Evolutionary conservation across 345 rosid species (phyloP).

Genomic region (Linum usitatissimum): DNA sequence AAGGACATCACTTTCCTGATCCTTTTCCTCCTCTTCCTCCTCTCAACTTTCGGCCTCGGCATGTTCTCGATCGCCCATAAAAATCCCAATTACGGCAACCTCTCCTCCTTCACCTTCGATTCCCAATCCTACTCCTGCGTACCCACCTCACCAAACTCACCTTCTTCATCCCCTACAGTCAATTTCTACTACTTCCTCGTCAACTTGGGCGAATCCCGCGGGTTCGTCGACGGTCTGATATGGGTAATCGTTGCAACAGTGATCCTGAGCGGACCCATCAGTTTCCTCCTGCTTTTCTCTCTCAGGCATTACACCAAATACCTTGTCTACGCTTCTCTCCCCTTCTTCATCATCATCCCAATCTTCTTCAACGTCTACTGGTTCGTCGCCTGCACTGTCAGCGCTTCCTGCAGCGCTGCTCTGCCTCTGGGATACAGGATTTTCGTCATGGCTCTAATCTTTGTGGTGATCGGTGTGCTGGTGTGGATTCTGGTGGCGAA

Average conservation of each 20-base stretch:
- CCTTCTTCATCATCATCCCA: conserved; percentile 63
- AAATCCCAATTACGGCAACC: conserved; percentile 36
- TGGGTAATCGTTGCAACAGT: conserved; percentile 64
- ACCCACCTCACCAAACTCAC: conserved; percentile 13
- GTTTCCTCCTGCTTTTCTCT: conserved; percentile 46
- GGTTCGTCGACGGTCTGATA: conserved; percentile 34
- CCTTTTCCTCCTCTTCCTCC: conserved; percentile 47
- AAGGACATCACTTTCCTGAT: conserved; percentile 64
- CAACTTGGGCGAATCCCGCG: not conserved
- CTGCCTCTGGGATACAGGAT: conserved; percentile 66
- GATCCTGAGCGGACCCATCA: conserved; percentile 60
- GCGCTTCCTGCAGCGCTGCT: conserved; percentile 51
- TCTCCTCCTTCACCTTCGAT: conserved; percentile 48
- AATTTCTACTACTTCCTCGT: not conserved
- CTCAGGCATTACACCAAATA: conserved; percentile 82
- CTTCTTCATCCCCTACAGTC: conserved; percentile 5
- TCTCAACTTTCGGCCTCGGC: conserved; percentile 67
- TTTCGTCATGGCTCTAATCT: conserved; percentile 51
- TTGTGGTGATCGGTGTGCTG: conserved; percentile 54
- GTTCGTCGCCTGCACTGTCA: conserved; percentile 79
- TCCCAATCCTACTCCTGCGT: conserved; percentile 49
- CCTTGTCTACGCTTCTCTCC: conserved; percentile 64
- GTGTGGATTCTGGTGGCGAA: conserved; percentile 72
- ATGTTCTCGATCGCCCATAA: conserved; percentile 55
- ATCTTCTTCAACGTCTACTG: conserved; percentile 68